These are phyloP conservation scores for Kondoa malvinella DNA, from an alignment of 768 basidiomycete genomes.

Conservation along the genomic window DNA sequence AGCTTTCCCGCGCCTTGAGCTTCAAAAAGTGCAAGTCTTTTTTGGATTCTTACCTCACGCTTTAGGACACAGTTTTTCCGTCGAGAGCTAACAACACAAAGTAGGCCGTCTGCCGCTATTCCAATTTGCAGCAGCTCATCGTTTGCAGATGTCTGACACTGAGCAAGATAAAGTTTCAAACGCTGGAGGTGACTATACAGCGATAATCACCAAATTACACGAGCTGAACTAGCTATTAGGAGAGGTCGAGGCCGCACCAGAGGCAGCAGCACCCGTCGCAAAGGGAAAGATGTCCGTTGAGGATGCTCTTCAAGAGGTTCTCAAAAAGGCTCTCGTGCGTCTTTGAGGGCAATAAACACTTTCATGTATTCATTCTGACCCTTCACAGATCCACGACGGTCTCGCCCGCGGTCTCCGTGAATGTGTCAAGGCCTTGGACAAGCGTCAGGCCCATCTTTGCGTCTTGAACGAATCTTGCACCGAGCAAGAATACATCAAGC, in stretches of 20 bases:
- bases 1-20: too few species aligned
- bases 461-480: conserved; percentile 98
- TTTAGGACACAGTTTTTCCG: too few species aligned
- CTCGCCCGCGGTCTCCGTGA: conserved; percentile 96
- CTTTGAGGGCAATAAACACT: background rate
- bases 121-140: too few species aligned
- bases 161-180: conserved; percentile 24
- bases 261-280: conserved; percentile 52
- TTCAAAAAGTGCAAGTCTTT: too few species aligned
- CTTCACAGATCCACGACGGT: conserved; percentile 61
- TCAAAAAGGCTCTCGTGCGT: conserved; percentile 73
- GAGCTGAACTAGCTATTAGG: too few species aligned
- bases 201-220: conserved; percentile 3
- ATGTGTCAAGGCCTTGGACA: conserved; percentile 94
- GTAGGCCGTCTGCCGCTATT: too few species aligned
- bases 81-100: too few species aligned
- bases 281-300: conserved; percentile 92
- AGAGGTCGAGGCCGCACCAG: conserved; percentile 30
- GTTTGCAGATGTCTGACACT: conserved; percentile 33
- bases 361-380: background rate
- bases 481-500: conserved; percentile 99
- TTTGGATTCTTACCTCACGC: too few species aligned
- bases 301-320: conserved; percentile 71
- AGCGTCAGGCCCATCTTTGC: conserved; percentile 93
- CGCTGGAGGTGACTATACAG: background rate